These are phyloP conservation scores for Starmerella bombicola DNA, from an alignment of 805 yeast genomes.

Conservation along the genomic window DNA sequence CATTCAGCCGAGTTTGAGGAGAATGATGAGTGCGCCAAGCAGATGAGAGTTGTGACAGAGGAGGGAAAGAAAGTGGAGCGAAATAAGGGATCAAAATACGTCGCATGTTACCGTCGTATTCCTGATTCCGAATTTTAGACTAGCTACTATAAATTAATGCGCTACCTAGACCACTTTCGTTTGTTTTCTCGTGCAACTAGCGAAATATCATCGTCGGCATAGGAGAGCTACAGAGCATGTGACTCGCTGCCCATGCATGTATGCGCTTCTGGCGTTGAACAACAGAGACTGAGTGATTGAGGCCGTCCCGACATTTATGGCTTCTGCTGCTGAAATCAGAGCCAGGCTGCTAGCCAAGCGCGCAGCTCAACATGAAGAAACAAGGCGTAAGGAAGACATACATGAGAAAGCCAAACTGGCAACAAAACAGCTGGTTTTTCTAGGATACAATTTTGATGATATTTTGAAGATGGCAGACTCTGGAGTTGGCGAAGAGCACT, in stretches of 20 bases:
- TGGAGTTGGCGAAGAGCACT: conserved; percentile 9
- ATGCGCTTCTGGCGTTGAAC: too few species aligned
- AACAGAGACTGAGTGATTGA: too few species aligned
- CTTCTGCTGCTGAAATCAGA: conserved; percentile 18
- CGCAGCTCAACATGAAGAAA: conserved; percentile 12
- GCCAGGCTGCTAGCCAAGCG: conserved; percentile 19
- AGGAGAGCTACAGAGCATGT: too few species aligned
- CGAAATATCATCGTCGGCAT: too few species aligned
- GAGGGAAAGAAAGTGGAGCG: conserved; percentile 95
- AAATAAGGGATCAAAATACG: conserved; percentile 73
- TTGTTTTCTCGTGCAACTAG: not conserved
- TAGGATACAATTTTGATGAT: conserved; percentile 24
- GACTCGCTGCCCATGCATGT: too few species aligned
- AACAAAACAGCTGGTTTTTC: conserved; percentile 17
- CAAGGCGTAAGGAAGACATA: not conserved
- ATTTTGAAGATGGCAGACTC: conserved; percentile 14
- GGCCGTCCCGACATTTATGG: too few species aligned
- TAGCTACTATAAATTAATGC: not conserved
- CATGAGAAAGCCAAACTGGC: conserved; percentile 18
- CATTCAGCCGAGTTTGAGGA: conserved; percentile 67
- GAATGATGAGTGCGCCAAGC: conserved; percentile 65
- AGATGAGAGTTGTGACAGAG: conserved; percentile 89
- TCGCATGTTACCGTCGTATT: conserved; percentile 55
- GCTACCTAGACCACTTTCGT: not conserved
- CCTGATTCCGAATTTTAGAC: conserved; percentile 4